Conservation (phyloP, 2,329 filamentous ascomycete genomes). For the Epichloe sylvatica region DNA sequence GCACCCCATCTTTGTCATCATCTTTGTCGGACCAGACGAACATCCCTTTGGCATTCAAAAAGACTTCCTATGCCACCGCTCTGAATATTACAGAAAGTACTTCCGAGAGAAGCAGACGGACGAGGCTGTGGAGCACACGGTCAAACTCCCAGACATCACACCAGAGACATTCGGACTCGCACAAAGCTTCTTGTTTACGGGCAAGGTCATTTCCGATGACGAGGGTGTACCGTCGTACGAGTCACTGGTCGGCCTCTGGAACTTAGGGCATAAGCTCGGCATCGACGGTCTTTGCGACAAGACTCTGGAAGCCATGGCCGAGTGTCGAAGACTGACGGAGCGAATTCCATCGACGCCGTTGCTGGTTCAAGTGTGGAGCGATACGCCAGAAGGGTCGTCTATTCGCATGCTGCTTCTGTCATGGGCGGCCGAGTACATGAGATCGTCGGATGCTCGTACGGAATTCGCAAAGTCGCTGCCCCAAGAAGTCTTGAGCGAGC, state of each 20-base stretch:
- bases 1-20: slow-evolving; percentile 41
- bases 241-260: slow-evolving; percentile 41
- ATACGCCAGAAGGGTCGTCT: slow-evolving; percentile 45
- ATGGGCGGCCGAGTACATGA: slow-evolving; percentile 52
- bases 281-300: slow-evolving; percentile 43
- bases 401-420: slow-evolving; percentile 43
- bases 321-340: slow-evolving; percentile 37
- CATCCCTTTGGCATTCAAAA: slow-evolving; percentile 44
- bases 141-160: slow-evolving; percentile 34
- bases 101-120: slow-evolving; percentile 24
- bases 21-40: slow-evolving; percentile 38
- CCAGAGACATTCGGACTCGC: slow-evolving; percentile 39
- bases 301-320: slow-evolving; percentile 42
- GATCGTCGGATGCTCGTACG: slow-evolving; percentile 38
- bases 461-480: slow-evolving; percentile 48
- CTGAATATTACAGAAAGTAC: slow-evolving; percentile 31
- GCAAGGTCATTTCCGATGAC: slow-evolving; percentile 28
- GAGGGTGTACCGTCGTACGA: slow-evolving; percentile 37
- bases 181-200: slow-evolving; percentile 42
- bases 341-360: slow-evolving; percentile 44
- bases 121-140: slow-evolving; percentile 33
- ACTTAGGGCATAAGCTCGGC: slow-evolving; percentile 36
- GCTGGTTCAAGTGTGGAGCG: slow-evolving; percentile 47
- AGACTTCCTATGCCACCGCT: slow-evolving; percentile 41
- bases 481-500: slow-evolving; percentile 47